Evolutionary conservation across 345 rosid genomes (phyloP).

Genomic region (Arabidopsis arenosa): DNA sequence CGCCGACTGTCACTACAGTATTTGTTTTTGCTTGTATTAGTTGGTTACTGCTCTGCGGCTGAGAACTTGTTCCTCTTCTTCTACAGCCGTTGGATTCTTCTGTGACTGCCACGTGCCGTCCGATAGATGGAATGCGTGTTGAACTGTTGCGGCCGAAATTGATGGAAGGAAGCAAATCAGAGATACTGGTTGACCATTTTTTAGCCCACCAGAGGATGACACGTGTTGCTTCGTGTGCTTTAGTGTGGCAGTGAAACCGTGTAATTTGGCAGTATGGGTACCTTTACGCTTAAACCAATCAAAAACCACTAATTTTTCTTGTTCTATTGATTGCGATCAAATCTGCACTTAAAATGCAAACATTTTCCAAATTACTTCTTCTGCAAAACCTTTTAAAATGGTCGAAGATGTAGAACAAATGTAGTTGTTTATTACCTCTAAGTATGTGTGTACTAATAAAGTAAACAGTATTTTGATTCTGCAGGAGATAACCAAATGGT

Average conservation of each 20-base stretch:
- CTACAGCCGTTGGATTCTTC: constrained; percentile 33
- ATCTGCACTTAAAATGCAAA: not conserved
- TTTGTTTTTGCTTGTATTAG: not conserved
- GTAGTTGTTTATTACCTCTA: not conserved
- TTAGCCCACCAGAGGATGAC: constrained; percentile 28
- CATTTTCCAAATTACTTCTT: not conserved
- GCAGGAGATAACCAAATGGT: constrained; percentile 1
- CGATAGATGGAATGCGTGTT: constrained; percentile 9
- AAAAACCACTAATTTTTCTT: not conserved
- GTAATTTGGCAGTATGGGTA: constrained; percentile 14
- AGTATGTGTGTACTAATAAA: not conserved
- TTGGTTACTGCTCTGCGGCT: constrained; percentile 22
- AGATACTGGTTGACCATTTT: constrained; percentile 29
- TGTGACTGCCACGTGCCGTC: not conserved
- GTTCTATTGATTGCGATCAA: no score
- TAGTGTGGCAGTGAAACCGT: constrained; percentile 30
- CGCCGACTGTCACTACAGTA: constrained; percentile 12
- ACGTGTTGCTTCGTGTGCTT: constrained; percentile 40
- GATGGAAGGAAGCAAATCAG: constrained; percentile 27
- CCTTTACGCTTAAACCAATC: constrained; percentile 12
- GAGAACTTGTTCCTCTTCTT: not conserved
- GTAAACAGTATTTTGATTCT: not conserved
- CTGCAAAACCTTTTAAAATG: not conserved
- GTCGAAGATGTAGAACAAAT: not conserved
- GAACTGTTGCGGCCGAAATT: constrained; percentile 21